Evolutionary conservation across 106 monocot genomes (phyloP), one percentile per base, ranked within the genome.

Genomic region (Phalaenopsis aphrodite): DNA sequence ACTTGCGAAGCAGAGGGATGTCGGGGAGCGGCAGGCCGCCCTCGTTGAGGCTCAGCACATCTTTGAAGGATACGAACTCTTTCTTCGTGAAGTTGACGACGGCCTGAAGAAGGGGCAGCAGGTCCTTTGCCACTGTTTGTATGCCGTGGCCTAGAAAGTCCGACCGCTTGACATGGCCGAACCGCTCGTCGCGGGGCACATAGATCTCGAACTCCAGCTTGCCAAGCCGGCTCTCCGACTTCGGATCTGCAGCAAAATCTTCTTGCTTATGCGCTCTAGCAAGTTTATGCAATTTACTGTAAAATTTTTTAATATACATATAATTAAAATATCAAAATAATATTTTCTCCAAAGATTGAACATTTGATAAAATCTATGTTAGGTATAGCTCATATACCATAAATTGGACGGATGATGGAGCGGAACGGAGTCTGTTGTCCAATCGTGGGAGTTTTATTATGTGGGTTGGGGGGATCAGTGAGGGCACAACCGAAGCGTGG

Each of bases 101-200:
- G 4, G 89, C 69, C 23, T 82, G 36, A 15, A 95, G n/a, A 0
- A 15, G 64, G 7, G 95, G 93, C 23, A 88, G 64, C 15, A 95
- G 48, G 18, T 85, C 42, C 41, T 89, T 75, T 4, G 64, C 55
- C 45, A 95, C 43, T 0, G 87, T 49, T 78, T 95, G 93, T 42
- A 95, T 37, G 2, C 89, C 80, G 72, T 93, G 89, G 0, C 66
- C 86, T 10, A 93, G 80, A 81, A 95, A 95, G 56, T 95, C 91
- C 1, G 90, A 86, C 89, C 89, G 83, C 79, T 93, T 95, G 12
- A 91, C 65, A 72, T 93, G 95, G 2, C 93, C 91, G 61, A 95
- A 93, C 6, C 88, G 76, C 88, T 95, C 95, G 76, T 95, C 95
- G 6, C 95, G 77, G 17, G 95, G 95, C 4, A 95, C 89, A 41